phyloP scores from a whole-genome alignment of 306 rosid species.

The Dryas drummondii region DNA sequence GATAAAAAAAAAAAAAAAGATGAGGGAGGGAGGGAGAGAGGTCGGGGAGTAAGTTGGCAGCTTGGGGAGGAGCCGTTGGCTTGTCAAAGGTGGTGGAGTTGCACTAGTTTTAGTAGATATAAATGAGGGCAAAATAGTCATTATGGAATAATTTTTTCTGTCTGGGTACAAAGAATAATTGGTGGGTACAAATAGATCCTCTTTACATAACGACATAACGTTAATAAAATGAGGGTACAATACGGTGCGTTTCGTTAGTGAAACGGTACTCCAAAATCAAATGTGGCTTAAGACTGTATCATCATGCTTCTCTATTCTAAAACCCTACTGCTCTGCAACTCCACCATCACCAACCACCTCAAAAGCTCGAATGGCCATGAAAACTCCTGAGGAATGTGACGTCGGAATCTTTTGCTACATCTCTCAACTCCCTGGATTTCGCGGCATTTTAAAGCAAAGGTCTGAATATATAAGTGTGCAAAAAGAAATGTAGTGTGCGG shows the following conservation, averaged over 20 bases:
- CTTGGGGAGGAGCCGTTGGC: too few relatives aligned
- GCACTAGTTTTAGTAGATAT: too few relatives aligned
- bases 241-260: constrained; percentile 24
- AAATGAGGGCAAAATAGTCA: too few relatives aligned
- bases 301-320: constrained; percentile 25
- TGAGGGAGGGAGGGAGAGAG: too few relatives aligned
- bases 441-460: constrained; percentile 41
- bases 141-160: too few relatives aligned
- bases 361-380: constrained; percentile 35
- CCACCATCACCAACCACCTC: constrained; percentile 6
- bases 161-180: too few relatives aligned
- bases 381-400: constrained; percentile 60
- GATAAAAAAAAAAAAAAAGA: too few relatives aligned
- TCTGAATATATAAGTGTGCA: not conserved
- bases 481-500: not conserved
- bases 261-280: constrained; percentile 7
- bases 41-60: too few relatives aligned
- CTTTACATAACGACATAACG: too few relatives aligned
- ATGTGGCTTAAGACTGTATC: constrained; percentile 18
- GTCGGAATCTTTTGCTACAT: constrained; percentile 83
- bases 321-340: constrained; percentile 46
- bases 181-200: too few relatives aligned
- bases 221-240: not conserved
- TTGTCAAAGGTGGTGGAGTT: too few relatives aligned
- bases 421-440: constrained; percentile 84